Conservation (phyloP, 2,329 filamentous ascomycete species). For the Aspergillus jensenii region DNA sequence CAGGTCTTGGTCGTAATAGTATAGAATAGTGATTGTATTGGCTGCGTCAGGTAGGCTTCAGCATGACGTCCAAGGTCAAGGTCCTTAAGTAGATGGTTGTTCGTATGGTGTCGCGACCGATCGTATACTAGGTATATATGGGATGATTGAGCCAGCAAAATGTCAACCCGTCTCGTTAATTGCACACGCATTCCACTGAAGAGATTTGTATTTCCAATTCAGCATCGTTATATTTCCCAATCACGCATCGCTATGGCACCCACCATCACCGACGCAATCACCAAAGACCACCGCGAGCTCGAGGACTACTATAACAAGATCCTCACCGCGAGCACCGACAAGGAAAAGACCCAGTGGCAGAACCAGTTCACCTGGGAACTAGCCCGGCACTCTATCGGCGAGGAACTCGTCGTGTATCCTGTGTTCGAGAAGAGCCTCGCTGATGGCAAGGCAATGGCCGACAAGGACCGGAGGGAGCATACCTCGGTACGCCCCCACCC, state of each 20-base stretch:
- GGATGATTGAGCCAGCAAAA: not conserved
- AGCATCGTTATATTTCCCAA: not conserved
- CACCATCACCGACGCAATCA: constrained; percentile 35
- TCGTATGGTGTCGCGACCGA: no score
- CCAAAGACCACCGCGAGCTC: constrained; percentile 40
- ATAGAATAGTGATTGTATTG: no score
- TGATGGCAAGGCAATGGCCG: constrained; percentile 44
- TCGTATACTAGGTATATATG: not conserved
- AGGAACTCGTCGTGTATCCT: constrained; percentile 55
- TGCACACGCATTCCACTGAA: no score
- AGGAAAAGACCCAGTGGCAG: constrained; percentile 44
- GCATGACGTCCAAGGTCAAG: not conserved
- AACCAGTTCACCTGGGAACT: constrained; percentile 54
- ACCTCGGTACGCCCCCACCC: constrained; percentile 21
- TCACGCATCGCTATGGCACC: constrained; percentile 9
- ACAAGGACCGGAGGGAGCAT: constrained; percentile 49
- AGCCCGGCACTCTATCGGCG: constrained; percentile 49
- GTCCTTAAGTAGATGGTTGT: not conserved
- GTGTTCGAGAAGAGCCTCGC: constrained; percentile 50
- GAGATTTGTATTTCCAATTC: not conserved
- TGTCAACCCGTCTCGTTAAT: no score
- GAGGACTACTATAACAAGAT: constrained; percentile 44
- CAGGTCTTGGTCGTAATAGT: no score
- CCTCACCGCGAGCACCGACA: constrained; percentile 36
- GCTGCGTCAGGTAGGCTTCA: not conserved